Conservation (phyloP, 108 stramenopile species). For the Fistulifera solaris region DNA sequence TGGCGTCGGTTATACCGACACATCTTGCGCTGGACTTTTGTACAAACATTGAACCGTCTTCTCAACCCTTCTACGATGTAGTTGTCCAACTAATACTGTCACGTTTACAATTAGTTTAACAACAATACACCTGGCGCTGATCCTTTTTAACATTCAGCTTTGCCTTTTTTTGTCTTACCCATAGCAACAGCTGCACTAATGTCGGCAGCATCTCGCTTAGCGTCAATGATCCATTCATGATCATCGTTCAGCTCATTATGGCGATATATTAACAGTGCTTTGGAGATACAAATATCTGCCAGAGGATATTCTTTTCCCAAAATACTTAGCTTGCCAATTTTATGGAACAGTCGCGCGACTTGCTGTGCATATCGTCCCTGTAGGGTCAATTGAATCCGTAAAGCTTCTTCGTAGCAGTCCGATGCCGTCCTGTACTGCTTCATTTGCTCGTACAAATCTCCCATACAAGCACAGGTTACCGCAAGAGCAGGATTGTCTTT, state of each 20-base stretch:
- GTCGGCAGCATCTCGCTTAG: slow-evolving; percentile 64
- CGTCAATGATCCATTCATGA: slow-evolving; percentile 71
- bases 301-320: slow-evolving; percentile 33
- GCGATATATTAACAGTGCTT: slow-evolving; percentile 55
- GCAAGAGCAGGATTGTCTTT: slow-evolving; percentile 52
- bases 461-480: slow-evolving; percentile 64
- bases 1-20: too few species aligned
- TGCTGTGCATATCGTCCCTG: slow-evolving; percentile 56
- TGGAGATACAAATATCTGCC: slow-evolving; percentile 45
- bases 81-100: too few species aligned
- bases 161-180: slow-evolving; percentile 1
- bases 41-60: too few species aligned
- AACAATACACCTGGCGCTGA: too few species aligned
- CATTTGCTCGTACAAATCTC: slow-evolving; percentile 73
- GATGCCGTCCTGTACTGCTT: slow-evolving; percentile 52
- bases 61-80: too few species aligned
- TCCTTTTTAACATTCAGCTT: not conserved
- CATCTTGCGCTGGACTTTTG: too few species aligned
- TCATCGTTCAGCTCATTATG: slow-evolving; percentile 50
- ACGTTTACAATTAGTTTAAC: too few species aligned
- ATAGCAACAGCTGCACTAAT: slow-evolving; percentile 65
- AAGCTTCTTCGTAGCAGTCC: slow-evolving; percentile 55
- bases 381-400: slow-evolving; percentile 38
- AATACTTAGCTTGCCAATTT: slow-evolving; percentile 61
- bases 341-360: slow-evolving; percentile 70